Evolutionary conservation across 192 early-diverging fungal species (phyloP), one percentile per base, ranked within the genome.

Genomic region (Cladochytrium replicatum): DNA sequence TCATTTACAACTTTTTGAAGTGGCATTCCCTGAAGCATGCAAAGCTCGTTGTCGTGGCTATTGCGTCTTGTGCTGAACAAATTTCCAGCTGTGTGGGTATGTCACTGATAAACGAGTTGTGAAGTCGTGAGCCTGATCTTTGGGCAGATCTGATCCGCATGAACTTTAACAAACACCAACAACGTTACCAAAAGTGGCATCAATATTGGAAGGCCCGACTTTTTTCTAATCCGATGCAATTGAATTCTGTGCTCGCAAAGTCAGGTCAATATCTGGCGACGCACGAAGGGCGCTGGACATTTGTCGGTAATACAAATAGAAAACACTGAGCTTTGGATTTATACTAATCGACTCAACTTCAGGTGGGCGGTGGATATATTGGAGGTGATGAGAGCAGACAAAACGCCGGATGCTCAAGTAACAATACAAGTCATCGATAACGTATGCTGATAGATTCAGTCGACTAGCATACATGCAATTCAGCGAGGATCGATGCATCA

Each of bases 1-100:
- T 99, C 39, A 87, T 99, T 72, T 97, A 96, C 67, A 99, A 97
- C 61, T 90, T 99, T 54, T 96, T 99, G 50, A 88, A 97, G 40
- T 99, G 93, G 93, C 91, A 93, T 13, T 86, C 82, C 37, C 74
- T 86, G 21, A 66, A 77, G 6, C 67, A 85, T 52, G 88, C 91
- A 9, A 71, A 81, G 49, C 62, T 99, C 9, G 84, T 96, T 53
- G 86, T 99, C 2, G 68, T 99, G 34, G 93, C 93, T 0, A 84
- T 99, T 46, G 54, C 77, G 92, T 41, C 77, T 93, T 70, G 70
- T 93, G 19, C 71, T 75, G 4, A 88, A 91, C 61, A 89, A 88
- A 81, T 96, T 15, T 85, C 90, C 1, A 90, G 88, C 66, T 75
- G 93, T 4, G 52, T 99, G 37, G 93, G 88, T 79, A 72, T 34